Percentiles rank a stretch among this genome's conserved stretches.
phyloP scores from a whole-genome alignment of 2,329 filamentous ascomycete species.

The Trichoderma guizhouense region DNA sequence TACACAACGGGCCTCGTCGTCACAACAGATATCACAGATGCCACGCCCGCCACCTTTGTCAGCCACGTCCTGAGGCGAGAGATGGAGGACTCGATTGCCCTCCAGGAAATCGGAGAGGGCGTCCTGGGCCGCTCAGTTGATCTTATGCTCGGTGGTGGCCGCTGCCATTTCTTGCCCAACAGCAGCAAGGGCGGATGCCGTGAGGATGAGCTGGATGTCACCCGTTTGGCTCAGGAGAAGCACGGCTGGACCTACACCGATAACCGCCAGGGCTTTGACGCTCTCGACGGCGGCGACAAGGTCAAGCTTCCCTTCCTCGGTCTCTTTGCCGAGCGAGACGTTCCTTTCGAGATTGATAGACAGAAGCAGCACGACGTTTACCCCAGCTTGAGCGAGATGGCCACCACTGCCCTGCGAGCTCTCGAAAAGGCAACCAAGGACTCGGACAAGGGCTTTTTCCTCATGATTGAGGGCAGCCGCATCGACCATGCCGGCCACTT shows the following conservation, averaged over 20 bases:
- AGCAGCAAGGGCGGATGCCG: conserved; percentile 77
- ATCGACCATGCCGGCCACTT: conserved; percentile 93
- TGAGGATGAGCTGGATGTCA: conserved; percentile 71
- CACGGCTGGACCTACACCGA: conserved; percentile 77
- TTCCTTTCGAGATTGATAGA: conserved; percentile 93
- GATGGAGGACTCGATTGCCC: conserved; percentile 86
- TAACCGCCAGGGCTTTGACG: conserved; percentile 71
- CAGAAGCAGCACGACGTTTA: conserved; percentile 74
- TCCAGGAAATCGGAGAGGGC: conserved; percentile 87
- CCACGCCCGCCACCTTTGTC: conserved; percentile 92
- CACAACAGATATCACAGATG: conserved; percentile 91
- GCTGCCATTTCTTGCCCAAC: conserved; percentile 91
- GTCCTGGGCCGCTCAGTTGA: conserved; percentile 85
- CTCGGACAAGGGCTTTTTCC: conserved; percentile 90
- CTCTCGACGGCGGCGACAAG: conserved; percentile 61
- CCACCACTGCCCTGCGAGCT: conserved; percentile 72
- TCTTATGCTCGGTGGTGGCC: conserved; percentile 85
- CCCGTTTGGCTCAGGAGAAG: conserved; percentile 68
- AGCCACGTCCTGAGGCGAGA: conserved; percentile 75
- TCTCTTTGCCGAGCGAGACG: conserved; percentile 75
- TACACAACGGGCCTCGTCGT: conserved; percentile 93
- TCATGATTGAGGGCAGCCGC: conserved; percentile 96
- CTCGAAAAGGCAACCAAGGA: conserved; percentile 77
- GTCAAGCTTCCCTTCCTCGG: conserved; percentile 80
- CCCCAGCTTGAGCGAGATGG: conserved; percentile 89